phyloP scores from a whole-genome alignment of 2,329 filamentous ascomycete genomes.

The Phoma sp. region DNA sequence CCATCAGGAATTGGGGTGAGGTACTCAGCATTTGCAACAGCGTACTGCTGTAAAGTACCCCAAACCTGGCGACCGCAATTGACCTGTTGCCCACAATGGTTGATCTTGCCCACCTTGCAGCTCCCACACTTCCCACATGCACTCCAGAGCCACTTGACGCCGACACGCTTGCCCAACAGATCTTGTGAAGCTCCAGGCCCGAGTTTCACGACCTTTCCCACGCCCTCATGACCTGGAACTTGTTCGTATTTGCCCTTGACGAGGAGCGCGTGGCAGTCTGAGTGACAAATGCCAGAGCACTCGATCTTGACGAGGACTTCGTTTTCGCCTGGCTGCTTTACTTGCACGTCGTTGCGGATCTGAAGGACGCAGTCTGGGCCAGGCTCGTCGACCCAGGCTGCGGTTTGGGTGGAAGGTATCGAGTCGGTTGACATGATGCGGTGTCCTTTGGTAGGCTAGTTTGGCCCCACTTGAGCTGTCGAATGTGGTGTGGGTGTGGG shows the following conservation, averaged over 20 bases:
- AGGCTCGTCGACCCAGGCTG: constrained; percentile 47
- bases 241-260: constrained; percentile 53
- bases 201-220: constrained; percentile 50
- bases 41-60: constrained; percentile 47
- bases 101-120: constrained; percentile 46
- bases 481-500: background rate
- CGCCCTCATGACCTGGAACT: constrained; percentile 56
- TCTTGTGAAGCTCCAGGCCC: constrained; percentile 34
- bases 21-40: constrained; percentile 42
- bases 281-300: constrained; percentile 56
- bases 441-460: background rate
- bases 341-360: constrained; percentile 43
- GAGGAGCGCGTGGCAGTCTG: constrained; percentile 54
- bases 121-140: constrained; percentile 49
- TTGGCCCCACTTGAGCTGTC: background rate
- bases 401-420: constrained; percentile 44
- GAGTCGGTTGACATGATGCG: constrained; percentile 10
- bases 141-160: constrained; percentile 55
- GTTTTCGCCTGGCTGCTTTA: constrained; percentile 47
- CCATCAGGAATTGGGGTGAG: constrained; percentile 44
- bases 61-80: constrained; percentile 50
- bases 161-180: constrained; percentile 48
- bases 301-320: constrained; percentile 57
- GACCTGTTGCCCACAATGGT: constrained; percentile 52
- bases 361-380: constrained; percentile 43